Base-by-base conservation (phyloP, 768 basidiomycete species). In the Panus rudis region DNA sequence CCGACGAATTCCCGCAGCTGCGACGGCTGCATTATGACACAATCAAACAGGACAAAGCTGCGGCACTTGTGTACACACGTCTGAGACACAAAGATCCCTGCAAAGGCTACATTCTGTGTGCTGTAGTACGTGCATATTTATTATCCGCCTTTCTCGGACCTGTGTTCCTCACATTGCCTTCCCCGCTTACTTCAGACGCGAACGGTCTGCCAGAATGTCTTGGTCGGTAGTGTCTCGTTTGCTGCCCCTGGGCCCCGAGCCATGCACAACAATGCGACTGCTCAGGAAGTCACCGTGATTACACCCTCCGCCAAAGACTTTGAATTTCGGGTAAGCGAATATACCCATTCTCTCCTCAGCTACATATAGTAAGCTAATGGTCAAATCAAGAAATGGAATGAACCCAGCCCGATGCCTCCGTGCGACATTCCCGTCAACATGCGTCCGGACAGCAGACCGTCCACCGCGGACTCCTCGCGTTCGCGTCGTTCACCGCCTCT, bases 211-310 rank as follows among this genome's bases (percentile, higher is more conserved):
- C 79, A 83, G 55, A 82, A 83, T 48, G 81, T 83, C 6, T 61
- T 84, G 33, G 82, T 84, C 23, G 85, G 86, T 27, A 84, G 82
- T 49, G 79, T 90, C 24, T 86, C 87, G 1, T 85, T 83, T 54
- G 85, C 85, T 4, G 73, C 75, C 34, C 80, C 84, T 7, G 80
- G 81, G 6, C 76, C 78, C 19, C 86, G 86, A 57, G 80, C 84
- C 0, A 69, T 88, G 52, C 83, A 88, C 54, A 87, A 81, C 53
- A 83, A 82, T 13, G 85, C 85, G 12, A 89, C 86, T 0, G 87
- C 86, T 0, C 84, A 87, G 61, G 86, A 89, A 63, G 78, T 89
- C 48, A 77, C 78, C 16, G 77, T 89, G 23, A 73, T 88, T 41
- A 77, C 83, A 1, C 82, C 84, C 1, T 56, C 55, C 11, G 63